Evolutionary conservation across 2,329 filamentous ascomycete genomes (phyloP).

Genomic region (Aspergillus luchuensis): DNA sequence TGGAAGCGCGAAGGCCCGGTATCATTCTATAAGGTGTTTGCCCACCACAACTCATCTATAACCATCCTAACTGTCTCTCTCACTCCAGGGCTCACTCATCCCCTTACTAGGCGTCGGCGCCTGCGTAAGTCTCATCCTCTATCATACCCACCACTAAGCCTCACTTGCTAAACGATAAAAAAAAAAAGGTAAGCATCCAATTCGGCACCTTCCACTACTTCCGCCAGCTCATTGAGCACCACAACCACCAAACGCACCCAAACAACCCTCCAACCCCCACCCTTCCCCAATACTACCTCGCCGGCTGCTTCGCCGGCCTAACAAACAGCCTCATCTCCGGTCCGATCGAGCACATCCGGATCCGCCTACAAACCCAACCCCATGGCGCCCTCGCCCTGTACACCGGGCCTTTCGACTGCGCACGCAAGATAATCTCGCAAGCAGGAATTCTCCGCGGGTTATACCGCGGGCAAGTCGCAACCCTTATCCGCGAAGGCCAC

Average conservation of each 20-base stretch:
- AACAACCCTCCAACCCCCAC: constrained; percentile 53
- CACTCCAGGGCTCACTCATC: constrained; percentile 74
- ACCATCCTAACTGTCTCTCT: not conserved
- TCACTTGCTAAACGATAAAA: not conserved
- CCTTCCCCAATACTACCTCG: constrained; percentile 80
- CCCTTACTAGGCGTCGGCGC: constrained; percentile 91
- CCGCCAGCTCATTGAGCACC: constrained; percentile 54
- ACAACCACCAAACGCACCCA: constrained; percentile 5
- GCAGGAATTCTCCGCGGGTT: constrained; percentile 67
- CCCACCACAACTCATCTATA: not conserved
- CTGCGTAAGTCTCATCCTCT: constrained; percentile 59
- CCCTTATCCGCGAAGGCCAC: constrained; percentile 80
- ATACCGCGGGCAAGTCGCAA: constrained; percentile 85
- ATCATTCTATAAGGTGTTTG: constrained; percentile 74
- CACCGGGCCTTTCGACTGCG: constrained; percentile 78
- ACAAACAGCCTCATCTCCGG: constrained; percentile 82
- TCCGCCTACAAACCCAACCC: constrained; percentile 88
- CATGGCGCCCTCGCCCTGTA: constrained; percentile 76
- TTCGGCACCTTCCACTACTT: constrained; percentile 92
- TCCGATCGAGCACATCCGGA: constrained; percentile 93
- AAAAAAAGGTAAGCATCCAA: constrained; percentile 71
- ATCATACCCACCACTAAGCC: not conserved
- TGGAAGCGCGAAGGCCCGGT: constrained; percentile 78
- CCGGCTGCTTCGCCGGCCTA: constrained; percentile 86
- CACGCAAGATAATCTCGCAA: constrained; percentile 70